phyloP scores from a whole-genome alignment of 345 rosid species.

The Leavenworthia alabamica region DNA sequence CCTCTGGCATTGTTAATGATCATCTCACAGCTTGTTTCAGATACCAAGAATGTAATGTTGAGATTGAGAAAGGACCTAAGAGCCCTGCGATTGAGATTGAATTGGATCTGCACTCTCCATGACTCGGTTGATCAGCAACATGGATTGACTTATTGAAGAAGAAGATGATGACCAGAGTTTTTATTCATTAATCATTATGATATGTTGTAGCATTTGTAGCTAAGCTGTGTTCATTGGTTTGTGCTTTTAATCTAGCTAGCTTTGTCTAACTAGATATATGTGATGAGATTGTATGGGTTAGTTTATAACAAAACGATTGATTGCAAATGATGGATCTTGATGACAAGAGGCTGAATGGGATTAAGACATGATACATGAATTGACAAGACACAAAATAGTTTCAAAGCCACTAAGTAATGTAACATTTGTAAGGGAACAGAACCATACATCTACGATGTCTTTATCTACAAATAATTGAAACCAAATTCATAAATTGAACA shows the following conservation, averaged over 20 bases:
- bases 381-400: constrained; percentile 12
- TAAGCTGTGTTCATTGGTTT: constrained; percentile 5
- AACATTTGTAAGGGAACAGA: constrained; percentile 23
- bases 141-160: not conserved
- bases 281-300: constrained; percentile 13
- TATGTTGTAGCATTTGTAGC: constrained; percentile 19
- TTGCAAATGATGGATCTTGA: constrained; percentile 13
- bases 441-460: constrained; percentile 23
- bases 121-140: constrained; percentile 3
- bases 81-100: constrained; percentile 23
- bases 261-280: constrained; percentile 19
- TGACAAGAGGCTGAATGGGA: not conserved
- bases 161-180: constrained; percentile 7
- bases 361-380: not conserved
- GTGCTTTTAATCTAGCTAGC: constrained; percentile 18
- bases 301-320: not conserved
- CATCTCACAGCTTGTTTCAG: constrained; percentile 73
- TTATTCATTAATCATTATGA: not conserved
- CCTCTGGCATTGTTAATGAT: constrained; percentile 67
- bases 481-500: constrained; percentile 19
- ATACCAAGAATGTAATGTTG: constrained; percentile 48
- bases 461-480: constrained; percentile 52
- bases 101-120: not conserved
- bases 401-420: constrained; percentile 28
- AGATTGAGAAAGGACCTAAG: constrained; percentile 20